phyloP scores from a whole-genome alignment of 176 grass and related monocot genomes.

The Eragrostis curvula region DNA sequence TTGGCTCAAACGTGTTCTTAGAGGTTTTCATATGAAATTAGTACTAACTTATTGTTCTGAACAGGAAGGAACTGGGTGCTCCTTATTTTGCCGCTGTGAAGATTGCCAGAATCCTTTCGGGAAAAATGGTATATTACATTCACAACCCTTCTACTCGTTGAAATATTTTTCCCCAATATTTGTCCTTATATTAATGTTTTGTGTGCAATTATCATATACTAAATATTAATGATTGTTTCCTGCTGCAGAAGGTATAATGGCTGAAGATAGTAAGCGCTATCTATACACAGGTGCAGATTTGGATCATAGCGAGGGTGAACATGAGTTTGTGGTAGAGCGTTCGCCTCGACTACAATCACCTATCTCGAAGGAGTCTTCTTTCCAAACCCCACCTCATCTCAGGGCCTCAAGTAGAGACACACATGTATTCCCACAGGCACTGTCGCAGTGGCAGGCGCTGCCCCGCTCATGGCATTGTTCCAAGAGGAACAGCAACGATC shows the following conservation, averaged over 20 bases:
- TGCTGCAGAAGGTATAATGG: constrained; percentile 52
- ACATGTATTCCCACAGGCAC: constrained; percentile 49
- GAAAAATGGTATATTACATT: constrained; percentile 59
- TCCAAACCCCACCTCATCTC: constrained; percentile 60
- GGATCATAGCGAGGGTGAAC: constrained; percentile 57
- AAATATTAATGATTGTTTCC: background rate
- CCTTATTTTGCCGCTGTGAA: constrained; percentile 61
- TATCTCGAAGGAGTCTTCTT: constrained; percentile 77
- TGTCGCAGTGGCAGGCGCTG: constrained; percentile 43
- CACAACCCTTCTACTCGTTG: background rate
- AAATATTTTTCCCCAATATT: background rate
- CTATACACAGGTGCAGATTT: constrained; percentile 57
- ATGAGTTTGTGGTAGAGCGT: constrained; percentile 51
- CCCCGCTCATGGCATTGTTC: constrained; percentile 49
- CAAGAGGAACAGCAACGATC: constrained; percentile 45
- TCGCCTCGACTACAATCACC: constrained; percentile 59
- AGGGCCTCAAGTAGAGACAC: constrained; percentile 47
- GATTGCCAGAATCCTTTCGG: constrained; percentile 71
- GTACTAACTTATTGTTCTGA: constrained; percentile 1
- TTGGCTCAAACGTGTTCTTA: constrained; percentile 14
- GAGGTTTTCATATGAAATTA: background rate
- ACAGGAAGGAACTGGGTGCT: constrained; percentile 65
- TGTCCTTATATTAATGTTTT: background rate
- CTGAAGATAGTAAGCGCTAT: constrained; percentile 55
- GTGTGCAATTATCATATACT: background rate